phyloP scores from a whole-genome alignment of 371 early-diverging fungal genomes.

The Thermomucor indicae-seudaticae region DNA sequence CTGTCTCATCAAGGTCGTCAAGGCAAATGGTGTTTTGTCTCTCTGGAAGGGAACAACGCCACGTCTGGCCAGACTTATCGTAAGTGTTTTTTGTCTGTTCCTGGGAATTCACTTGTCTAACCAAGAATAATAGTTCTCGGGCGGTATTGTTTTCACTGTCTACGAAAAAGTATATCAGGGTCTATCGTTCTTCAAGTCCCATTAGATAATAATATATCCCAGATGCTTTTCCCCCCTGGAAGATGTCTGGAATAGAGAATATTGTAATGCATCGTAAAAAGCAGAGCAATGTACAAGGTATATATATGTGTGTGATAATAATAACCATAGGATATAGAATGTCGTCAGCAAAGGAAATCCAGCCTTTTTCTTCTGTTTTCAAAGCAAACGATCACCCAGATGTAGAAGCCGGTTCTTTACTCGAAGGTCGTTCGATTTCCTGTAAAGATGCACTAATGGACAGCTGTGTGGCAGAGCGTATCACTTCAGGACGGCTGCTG shows the following conservation, averaged over 20 bases:
- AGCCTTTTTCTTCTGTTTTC: not conserved
- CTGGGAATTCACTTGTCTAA: not conserved
- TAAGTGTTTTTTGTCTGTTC: slow-evolving; percentile 33
- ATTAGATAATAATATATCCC: not conserved
- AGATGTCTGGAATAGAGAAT: no score
- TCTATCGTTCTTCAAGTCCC: slow-evolving; percentile 13
- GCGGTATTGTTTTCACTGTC: slow-evolving; percentile 90
- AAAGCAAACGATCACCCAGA: not conserved
- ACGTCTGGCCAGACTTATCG: slow-evolving; percentile 79
- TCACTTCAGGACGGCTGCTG: slow-evolving; percentile 36
- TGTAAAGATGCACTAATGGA: slow-evolving; percentile 36
- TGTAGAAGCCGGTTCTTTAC: not conserved
- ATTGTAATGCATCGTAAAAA: no score
- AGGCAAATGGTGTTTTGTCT: slow-evolving; percentile 73
- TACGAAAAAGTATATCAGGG: slow-evolving; percentile 74
- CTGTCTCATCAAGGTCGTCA: slow-evolving; percentile 69
- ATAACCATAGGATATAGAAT: not conserved
- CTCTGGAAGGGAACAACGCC: slow-evolving; percentile 96
- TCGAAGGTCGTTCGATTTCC: slow-evolving; percentile 17
- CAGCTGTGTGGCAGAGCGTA: slow-evolving; percentile 40
- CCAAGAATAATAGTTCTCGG: slow-evolving; percentile 65
- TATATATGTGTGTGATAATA: not conserved
- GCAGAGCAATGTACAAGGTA: not conserved
- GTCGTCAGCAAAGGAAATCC: not conserved
- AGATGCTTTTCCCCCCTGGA: not conserved